Base-by-base conservation (phyloP, 2,329 filamentous ascomycete genomes). In the Fusarium verticillioides region DNA sequence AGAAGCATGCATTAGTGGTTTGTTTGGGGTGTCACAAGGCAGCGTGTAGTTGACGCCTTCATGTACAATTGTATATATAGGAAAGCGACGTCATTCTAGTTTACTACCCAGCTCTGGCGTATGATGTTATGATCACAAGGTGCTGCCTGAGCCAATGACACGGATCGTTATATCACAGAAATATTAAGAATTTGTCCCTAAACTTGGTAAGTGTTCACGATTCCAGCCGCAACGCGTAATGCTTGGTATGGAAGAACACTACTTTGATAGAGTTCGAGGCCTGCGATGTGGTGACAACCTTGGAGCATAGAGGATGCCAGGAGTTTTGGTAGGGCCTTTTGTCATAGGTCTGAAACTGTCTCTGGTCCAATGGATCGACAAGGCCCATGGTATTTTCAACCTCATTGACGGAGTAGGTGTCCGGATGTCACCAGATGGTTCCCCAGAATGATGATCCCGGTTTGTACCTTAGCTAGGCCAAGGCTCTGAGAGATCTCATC, bases 11-110 rank as follows among this genome's bases (percentile, higher is more conserved):
- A 76, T 72, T 63, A 57, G 70, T 72, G 57, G 63, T 71, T 72
- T 54, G 63, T 70, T 65, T 60, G 43, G 63, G 69, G 66, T 60
- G 61, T 43, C 66, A 60, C 56, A 63, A 57, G 65, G 49, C 64
- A 63, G 67, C 62, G 54, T 72, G 59, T 65, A 60, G 71, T 64
- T 69, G 70, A 64, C 56, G 60, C 66, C 72, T 74, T 67, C 61
- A 60, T 75, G 75, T 78, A 74, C 65, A 72, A 75, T 70, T 78
- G 64, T 76, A 78, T 70, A 74, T 76, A 72, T 75, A 69, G 54
- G 68, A 75, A 78, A 76, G 58, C 69, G 62, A 76, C 69, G 58
- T 69, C 63, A 69, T 75, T 50, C 63, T 57, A 44, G 63, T 63
- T 54, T 21, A 44, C 36, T 26, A 39, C 19, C 42, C 11, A 34